Evolutionary conservation across 73 alveolate species (phyloP).

Genomic region (Paramecium sonneborni): DNA sequence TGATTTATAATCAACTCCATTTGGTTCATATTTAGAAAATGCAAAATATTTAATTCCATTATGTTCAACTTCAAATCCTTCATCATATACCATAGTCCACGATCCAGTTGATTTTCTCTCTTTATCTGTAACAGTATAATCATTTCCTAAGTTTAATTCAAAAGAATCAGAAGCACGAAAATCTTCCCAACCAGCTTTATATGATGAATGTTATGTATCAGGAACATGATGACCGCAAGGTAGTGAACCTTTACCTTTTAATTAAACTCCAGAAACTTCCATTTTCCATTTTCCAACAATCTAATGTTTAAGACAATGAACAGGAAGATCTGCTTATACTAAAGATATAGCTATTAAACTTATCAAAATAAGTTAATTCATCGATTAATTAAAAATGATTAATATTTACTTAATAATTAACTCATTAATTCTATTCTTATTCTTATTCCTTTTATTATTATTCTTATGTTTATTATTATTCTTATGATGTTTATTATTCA

Average conservation of each 20-base stretch:
- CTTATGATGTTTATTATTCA: conserved; percentile 25
- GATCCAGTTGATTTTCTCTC: conserved; percentile 16
- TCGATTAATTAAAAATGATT: not conserved
- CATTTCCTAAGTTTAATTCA: not conserved
- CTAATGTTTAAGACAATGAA: conserved; percentile 36
- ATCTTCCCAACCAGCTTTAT: conserved; percentile 51
- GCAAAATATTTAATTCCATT: conserved; percentile 52
- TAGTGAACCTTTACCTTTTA: not conserved
- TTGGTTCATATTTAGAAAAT: conserved; percentile 60
- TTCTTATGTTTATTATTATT: conserved; percentile 56
- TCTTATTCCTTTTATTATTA: conserved; percentile 42
- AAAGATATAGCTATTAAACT: not conserved
- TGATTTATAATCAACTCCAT: conserved; percentile 51
- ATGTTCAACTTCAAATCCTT: conserved; percentile 63
- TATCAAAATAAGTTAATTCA: not conserved
- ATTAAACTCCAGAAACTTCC: not conserved
- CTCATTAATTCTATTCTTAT: conserved; percentile 30
- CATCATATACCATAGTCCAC: conserved; percentile 70
- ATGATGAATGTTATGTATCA: conserved; percentile 23
- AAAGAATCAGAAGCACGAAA: not conserved
- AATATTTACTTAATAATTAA: not conserved
- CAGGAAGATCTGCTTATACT: conserved; percentile 47
- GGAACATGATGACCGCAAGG: conserved; percentile 50
- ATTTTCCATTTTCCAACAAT: conserved; percentile 38
- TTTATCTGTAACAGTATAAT: conserved; percentile 16